Percentiles rank a stretch among this genome's conserved stretches.
phyloP scores from a whole-genome alignment of 441 rosid genomes.

The Corymbia citriodora region DNA sequence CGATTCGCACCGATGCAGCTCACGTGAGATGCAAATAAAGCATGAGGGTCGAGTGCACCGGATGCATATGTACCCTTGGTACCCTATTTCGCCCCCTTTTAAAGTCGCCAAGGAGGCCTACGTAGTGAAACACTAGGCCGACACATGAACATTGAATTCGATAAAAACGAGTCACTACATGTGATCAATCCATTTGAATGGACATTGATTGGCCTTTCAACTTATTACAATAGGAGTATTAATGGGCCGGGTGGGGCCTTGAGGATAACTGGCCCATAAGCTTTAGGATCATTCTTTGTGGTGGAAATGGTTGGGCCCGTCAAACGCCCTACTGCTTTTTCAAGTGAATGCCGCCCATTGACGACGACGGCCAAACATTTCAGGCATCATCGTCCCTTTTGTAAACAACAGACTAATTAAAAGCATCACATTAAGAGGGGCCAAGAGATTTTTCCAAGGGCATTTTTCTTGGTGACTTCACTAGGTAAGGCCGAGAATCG shows the following conservation, averaged over 20 bases:
- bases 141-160: background rate
- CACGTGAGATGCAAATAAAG: fast-evolving
- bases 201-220: too few relatives aligned
- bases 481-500: too few relatives aligned
- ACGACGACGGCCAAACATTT: background rate
- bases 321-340: background rate
- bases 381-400: background rate
- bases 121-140: background rate
- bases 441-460: background rate
- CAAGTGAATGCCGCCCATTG: background rate
- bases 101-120: background rate
- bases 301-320: background rate
- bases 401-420: background rate
- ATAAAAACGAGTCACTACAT: fast-evolving
- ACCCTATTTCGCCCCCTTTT: background rate
- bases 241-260: background rate
- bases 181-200: background rate
- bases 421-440: background rate
- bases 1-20: fast-evolving
- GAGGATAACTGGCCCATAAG: background rate
- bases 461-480: background rate
- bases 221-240: too few relatives aligned
- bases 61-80: too few relatives aligned
- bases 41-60: fast-evolving
- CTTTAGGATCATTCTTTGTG: background rate